These are phyloP conservation scores for Anastatica hierochuntica DNA, from an alignment of 345 rosid genomes.

Conservation along the genomic window DNA sequence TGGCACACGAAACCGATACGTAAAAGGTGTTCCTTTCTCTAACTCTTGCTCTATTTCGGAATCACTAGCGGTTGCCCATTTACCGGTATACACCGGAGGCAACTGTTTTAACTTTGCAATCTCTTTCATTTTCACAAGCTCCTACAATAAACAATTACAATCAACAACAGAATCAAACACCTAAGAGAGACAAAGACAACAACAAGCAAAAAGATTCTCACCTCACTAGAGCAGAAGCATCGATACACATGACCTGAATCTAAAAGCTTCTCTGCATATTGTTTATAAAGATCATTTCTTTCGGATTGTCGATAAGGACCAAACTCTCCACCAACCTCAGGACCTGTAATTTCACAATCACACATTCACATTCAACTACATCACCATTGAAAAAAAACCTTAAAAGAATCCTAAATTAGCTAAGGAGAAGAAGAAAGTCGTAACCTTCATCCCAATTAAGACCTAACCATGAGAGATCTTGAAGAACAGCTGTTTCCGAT, in stretches of 20 bases:
- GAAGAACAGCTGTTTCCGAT: constrained; percentile 88
- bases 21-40: constrained; percentile 67
- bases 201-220: constrained; percentile 12
- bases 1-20: constrained; percentile 78
- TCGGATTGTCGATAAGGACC: constrained; percentile 94
- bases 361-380: neutral
- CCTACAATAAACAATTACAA: constrained; percentile 34
- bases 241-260: constrained; percentile 84
- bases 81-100: constrained; percentile 82
- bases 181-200: neutral
- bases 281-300: constrained; percentile 70
- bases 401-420: neutral
- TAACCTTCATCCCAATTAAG: constrained; percentile 98
- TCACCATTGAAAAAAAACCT: too few relatives aligned
- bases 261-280: constrained; percentile 64
- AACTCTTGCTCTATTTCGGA: constrained; percentile 66
- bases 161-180: neutral
- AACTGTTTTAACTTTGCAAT: constrained; percentile 55
- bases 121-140: constrained; percentile 91
- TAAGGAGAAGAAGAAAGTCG: neutral
- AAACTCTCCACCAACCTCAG: constrained; percentile 66
- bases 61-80: constrained; percentile 72
- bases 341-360: constrained; percentile 49
- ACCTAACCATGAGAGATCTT: constrained; percentile 85
- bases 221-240: constrained; percentile 88